Conservation (phyloP, 2,329 filamentous ascomycete species). For the Coniochaeta sp. region DNA sequence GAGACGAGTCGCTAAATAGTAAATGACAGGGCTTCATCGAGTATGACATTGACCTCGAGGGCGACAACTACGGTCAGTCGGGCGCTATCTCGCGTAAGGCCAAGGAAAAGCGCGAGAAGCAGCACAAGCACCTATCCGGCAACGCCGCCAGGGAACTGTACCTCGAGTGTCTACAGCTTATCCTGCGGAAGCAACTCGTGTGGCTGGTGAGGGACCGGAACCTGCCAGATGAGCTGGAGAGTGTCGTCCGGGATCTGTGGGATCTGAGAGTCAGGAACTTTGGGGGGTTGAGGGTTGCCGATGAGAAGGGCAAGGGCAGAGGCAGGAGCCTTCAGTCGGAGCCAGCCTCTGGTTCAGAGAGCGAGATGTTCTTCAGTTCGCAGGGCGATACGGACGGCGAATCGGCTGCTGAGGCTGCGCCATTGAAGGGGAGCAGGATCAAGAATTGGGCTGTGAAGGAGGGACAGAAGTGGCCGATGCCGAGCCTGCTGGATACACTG, state of each 20-base stretch:
- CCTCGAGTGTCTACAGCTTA: conserved; percentile 74
- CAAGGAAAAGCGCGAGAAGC: conserved; percentile 47
- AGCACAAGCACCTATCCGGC: conserved; percentile 52
- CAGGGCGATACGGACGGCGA: conserved; percentile 33
- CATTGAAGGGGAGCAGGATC: conserved; percentile 18
- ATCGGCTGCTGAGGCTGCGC: conserved; percentile 19
- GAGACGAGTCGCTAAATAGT: neutral
- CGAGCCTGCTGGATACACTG: conserved; percentile 67
- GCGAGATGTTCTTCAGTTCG: conserved; percentile 46
- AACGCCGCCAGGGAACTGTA: conserved; percentile 68
- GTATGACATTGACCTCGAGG: conserved; percentile 51
- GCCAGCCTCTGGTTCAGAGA: conserved; percentile 4
- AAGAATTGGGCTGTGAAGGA: conserved; percentile 36
- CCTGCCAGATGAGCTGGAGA: conserved; percentile 68
- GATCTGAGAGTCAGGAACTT: conserved; percentile 55
- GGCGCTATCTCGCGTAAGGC: conserved; percentile 48
- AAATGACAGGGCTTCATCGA: conserved; percentile 42
- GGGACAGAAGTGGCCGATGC: conserved; percentile 45
- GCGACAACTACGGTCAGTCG: conserved; percentile 56
- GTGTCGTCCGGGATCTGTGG: conserved; percentile 79
- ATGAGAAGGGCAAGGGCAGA: conserved; percentile 22
- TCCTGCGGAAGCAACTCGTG: conserved; percentile 73
- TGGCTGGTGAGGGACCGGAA: conserved; percentile 63
- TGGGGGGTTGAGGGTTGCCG: conserved; percentile 40
- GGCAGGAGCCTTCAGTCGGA: neutral